These are phyloP conservation scores for Dendrobium officinale DNA, from an alignment of 106 monocot genomes.

Conservation along the genomic window DNA sequence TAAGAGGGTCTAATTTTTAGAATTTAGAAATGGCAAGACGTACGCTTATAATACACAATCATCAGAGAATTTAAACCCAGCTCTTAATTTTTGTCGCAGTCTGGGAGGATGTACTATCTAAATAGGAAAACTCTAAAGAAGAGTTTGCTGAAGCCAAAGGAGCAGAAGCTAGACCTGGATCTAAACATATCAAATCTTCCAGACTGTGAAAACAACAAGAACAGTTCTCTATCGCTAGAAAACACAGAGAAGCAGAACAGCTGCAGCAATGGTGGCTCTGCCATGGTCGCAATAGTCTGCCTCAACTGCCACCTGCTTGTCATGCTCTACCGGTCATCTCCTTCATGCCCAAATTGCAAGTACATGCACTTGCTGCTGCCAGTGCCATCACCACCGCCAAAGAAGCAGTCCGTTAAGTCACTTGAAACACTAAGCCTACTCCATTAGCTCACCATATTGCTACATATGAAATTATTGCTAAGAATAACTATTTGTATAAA, in stretches of 20 bases:
- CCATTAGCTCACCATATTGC: conserved; percentile 22
- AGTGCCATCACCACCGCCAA: background rate
- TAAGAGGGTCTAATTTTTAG: too few species aligned
- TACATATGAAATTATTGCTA: background rate
- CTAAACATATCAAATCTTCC: conserved; percentile 49
- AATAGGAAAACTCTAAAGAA: conserved; percentile 62
- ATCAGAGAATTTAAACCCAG: too few species aligned
- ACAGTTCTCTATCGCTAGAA: conserved; percentile 4
- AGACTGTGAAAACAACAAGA: conserved; percentile 1
- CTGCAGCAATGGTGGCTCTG: background rate
- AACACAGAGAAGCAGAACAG: background rate
- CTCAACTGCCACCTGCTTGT: conserved; percentile 88
- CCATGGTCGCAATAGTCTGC: conserved; percentile 70
- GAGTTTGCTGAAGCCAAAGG: conserved; percentile 53
- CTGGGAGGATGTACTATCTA: conserved; percentile 67
- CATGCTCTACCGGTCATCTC: conserved; percentile 77
- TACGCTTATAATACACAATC: too few species aligned
- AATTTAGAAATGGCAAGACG: too few species aligned
- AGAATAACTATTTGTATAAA: background rate
- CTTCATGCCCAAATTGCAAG: conserved; percentile 96
- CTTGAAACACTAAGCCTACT: conserved; percentile 82
- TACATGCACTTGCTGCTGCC: conserved; percentile 53
- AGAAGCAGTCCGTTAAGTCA: conserved; percentile 25
- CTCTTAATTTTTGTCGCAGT: conserved; percentile 22
- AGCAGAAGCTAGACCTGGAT: conserved; percentile 33